Percentiles rank a stretch among this genome's conserved stretches.
These are phyloP conservation scores for Lagenidium sp. DNA, from an alignment of 352 stramenopile genomes.

Conservation along the genomic window DNA sequence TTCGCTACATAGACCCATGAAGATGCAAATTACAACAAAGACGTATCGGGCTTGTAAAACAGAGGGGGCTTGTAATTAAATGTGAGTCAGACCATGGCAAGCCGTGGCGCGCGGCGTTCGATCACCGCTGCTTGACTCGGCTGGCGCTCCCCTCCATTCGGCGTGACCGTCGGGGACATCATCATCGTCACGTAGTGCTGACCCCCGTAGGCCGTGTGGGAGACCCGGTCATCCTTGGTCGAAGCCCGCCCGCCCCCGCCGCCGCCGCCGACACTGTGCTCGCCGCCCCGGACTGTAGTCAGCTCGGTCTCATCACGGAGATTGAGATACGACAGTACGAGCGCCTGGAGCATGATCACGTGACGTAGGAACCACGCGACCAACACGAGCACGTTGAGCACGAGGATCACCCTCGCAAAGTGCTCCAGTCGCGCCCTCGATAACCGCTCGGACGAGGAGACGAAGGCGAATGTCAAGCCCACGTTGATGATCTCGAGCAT, in stretches of 20 bases:
- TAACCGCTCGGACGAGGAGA: constrained; percentile 11
- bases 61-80: no score
- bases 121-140: no score
- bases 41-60: no score
- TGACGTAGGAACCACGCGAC: constrained; percentile 20
- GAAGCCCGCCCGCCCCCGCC: constrained; percentile 3
- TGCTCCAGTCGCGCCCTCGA: constrained; percentile 4
- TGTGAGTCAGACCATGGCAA: no score
- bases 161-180: constrained; percentile 4
- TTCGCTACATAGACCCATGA: no score
- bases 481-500: constrained; percentile 23
- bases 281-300: no score
- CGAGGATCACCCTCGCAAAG: constrained; percentile 18
- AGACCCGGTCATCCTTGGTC: constrained; percentile 4
- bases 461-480: constrained; percentile 23
- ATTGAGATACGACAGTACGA: no score
- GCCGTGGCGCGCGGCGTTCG: no score
- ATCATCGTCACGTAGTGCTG: constrained; percentile 15
- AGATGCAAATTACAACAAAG: no score
- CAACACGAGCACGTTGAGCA: constrained; percentile 20
- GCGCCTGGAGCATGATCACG: constrained; percentile 20
- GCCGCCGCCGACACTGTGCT: no score
- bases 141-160: no score
- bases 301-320: no score
- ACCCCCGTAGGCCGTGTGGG: constrained; percentile 8